A percentile compares a stretch with the other conserved stretches of the same genome.
phyloP scores from a whole-genome alignment of 805 yeast genomes.

The Sugiyamaella smithiae region DNA sequence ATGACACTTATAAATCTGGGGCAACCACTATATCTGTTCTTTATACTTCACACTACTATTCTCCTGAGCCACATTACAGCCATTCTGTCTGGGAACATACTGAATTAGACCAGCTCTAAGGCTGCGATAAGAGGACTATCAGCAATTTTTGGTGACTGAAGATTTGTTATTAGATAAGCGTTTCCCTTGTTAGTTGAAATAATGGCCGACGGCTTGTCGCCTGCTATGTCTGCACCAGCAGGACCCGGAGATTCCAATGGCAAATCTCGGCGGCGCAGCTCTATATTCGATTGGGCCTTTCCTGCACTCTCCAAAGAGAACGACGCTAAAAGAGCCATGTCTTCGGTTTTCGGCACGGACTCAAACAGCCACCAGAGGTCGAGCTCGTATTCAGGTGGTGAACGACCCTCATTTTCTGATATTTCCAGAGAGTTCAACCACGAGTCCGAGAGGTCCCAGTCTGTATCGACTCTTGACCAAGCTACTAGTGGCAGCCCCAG shows the following conservation, averaged over 20 bases:
- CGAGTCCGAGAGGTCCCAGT: background rate
- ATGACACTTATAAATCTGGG: too few relatives aligned
- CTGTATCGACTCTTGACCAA: background rate
- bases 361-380: background rate
- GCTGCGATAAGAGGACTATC: too few relatives aligned
- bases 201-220: background rate
- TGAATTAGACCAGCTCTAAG: too few relatives aligned
- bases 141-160: too few relatives aligned
- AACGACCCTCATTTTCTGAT: conserved; percentile 1
- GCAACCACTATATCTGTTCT: too few relatives aligned
- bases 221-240: background rate
- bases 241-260: background rate
- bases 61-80: too few relatives aligned
- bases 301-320: conserved; percentile 6
- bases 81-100: too few relatives aligned
- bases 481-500: background rate
- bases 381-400: conserved; percentile 6
- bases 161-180: too few relatives aligned
- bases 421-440: background rate
- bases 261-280: conserved; percentile 1
- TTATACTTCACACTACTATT: too few relatives aligned
- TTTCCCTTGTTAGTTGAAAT: background rate
- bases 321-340: background rate
- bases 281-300: conserved; percentile 7
- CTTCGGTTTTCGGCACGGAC: background rate